Conservation (phyloP, 805 yeast species). For the Isabelozyma rhagii region DNA sequence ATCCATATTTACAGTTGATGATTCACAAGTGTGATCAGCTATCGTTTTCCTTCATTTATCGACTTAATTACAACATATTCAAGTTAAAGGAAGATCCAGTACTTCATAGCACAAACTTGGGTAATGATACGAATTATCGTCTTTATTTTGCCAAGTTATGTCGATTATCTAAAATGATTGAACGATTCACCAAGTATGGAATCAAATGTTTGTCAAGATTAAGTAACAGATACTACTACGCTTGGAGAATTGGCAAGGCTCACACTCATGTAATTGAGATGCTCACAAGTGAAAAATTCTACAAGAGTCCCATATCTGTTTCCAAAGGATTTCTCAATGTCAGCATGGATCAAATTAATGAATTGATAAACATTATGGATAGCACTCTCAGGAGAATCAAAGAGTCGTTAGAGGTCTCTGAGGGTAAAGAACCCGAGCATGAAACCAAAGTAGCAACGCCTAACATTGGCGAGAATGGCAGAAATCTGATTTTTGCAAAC, state of each 20-base stretch:
- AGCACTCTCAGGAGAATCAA: conserved; percentile 10
- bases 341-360: conserved; percentile 21
- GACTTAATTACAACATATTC: conserved; percentile 20
- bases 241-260: conserved; percentile 66
- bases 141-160: conserved; percentile 18
- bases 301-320: conserved; percentile 5
- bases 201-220: conserved; percentile 34
- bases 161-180: conserved; percentile 21
- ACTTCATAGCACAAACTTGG: conserved; percentile 17
- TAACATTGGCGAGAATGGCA: not conserved
- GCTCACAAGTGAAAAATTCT: conserved; percentile 26
- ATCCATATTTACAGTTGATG: conserved; percentile 29
- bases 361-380: conserved; percentile 18
- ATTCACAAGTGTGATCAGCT: conserved; percentile 28
- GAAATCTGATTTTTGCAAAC: not conserved
- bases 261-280: conserved; percentile 39
- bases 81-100: conserved; percentile 12
- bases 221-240: conserved; percentile 59
- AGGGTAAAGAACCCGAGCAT: conserved; percentile 1
- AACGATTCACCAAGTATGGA: conserved; percentile 15
- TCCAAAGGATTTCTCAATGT: conserved; percentile 9
- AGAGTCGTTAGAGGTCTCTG: conserved; percentile 3
- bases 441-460: not conserved
- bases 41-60: conserved; percentile 18
- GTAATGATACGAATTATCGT: conserved; percentile 13